A percentile compares a stretch with the other conserved stretches of the same genome.
Evolutionary conservation across 1,284 basidiomycete species (phyloP).

Genomic region (Clitocybe nebularis): DNA sequence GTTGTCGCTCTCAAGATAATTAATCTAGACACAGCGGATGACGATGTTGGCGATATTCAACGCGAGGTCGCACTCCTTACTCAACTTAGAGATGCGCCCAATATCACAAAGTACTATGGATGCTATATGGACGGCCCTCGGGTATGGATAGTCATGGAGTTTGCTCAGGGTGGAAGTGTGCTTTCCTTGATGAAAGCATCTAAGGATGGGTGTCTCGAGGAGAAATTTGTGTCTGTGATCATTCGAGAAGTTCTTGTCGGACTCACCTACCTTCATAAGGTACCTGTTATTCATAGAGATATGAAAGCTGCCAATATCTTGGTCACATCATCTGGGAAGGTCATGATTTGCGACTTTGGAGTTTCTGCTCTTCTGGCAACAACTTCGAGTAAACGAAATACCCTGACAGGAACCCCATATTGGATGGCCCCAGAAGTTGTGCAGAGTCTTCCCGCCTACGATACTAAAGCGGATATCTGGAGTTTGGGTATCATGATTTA

Average conservation of each 20-base stretch:
- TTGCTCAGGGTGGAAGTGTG: constrained; percentile 93
- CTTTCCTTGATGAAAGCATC: constrained; percentile 85
- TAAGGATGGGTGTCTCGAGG: constrained; percentile 81
- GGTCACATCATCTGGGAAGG: constrained; percentile 80
- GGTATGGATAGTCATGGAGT: constrained; percentile 99
- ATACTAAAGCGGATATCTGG: constrained; percentile 96
- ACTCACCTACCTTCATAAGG: constrained; percentile 86
- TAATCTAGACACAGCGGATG: constrained; percentile 94
- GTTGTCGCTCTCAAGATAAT: constrained; percentile 97
- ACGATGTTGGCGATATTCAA: constrained; percentile 96
- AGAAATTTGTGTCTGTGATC: constrained; percentile 87
- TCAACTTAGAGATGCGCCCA: constrained; percentile 84
- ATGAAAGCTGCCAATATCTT: constrained; percentile 97
- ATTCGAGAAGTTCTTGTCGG: constrained; percentile 86
- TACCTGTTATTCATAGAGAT: constrained; percentile 94
- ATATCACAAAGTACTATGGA: constrained; percentile 95
- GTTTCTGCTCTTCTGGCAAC: constrained; percentile 92
- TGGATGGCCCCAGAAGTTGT: constrained; percentile 99
- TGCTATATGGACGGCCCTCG: constrained; percentile 93
- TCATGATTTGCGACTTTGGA: constrained; percentile 96
- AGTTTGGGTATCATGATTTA: constrained; percentile 93
- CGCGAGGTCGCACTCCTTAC: constrained; percentile 92
- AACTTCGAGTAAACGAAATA: constrained; percentile 86
- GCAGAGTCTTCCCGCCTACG: constrained; percentile 83
- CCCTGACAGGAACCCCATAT: constrained; percentile 93